A percentile compares a stretch with the other conserved stretches of the same genome.
Evolutionary conservation across 2,329 filamentous ascomycete species (phyloP).

Genomic region (Aspergillus pseudoterreus): DNA sequence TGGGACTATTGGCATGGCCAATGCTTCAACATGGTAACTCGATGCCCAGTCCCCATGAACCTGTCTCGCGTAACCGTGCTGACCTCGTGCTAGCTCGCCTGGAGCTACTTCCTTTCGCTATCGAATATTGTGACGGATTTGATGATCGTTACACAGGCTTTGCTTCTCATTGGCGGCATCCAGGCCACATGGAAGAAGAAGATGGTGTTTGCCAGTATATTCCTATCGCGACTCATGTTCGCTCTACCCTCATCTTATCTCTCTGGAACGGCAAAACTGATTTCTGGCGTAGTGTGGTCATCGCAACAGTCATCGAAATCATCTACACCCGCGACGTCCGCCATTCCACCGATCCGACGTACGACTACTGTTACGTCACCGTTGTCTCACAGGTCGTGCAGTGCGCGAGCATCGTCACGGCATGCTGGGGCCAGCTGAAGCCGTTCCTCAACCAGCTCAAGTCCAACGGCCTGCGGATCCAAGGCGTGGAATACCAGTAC

Average conservation of each 20-base stretch:
- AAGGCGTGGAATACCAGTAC: background rate
- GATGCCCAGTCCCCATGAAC: background rate
- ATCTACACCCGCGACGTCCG: constrained; percentile 5
- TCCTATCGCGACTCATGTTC: constrained; percentile 17
- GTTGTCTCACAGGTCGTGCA: constrained; percentile 16
- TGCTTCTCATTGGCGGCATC: constrained; percentile 18
- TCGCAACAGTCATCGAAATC: constrained; percentile 12
- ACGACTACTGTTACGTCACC: constrained; percentile 13
- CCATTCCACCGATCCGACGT: constrained; percentile 11
- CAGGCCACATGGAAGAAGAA: constrained; percentile 17
- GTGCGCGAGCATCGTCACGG: constrained; percentile 21
- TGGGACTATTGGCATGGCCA: background rate
- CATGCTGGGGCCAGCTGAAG: constrained; percentile 20
- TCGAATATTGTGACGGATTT: constrained; percentile 20
- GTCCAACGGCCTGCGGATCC: constrained; percentile 15
- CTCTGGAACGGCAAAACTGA: background rate
- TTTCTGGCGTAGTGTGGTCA: constrained; percentile 10
- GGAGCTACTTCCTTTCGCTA: constrained; percentile 14
- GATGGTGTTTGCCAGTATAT: constrained; percentile 18
- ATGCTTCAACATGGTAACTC: background rate
- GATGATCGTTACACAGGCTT: constrained; percentile 18
- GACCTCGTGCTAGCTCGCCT: constrained; percentile 5
- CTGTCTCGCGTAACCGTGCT: background rate
- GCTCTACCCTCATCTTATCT: background rate
- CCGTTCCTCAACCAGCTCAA: constrained; percentile 20